Base-by-base conservation (phyloP, 2,329 filamentous ascomycete species). In the Colletotrichum tabaci region DNA sequence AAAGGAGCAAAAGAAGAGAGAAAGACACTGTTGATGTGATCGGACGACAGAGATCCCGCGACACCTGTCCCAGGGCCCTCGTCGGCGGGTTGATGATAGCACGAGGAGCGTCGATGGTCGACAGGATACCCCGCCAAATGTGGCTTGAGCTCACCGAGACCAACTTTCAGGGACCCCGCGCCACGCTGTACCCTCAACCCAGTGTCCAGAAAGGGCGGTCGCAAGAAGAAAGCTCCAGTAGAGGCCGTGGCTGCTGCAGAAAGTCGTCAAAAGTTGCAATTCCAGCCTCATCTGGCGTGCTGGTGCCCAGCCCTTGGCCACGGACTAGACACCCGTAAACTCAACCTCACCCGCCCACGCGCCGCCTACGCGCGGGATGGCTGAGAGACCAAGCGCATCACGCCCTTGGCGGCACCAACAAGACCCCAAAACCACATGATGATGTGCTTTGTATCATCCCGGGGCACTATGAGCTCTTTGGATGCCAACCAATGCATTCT, bases 251-350 rank as follows among this genome's bases (percentile, higher is more conserved):
- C 42, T 26, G 50, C 61, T 57, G 66, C 66, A 68, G 66, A 21
- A 23, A 38, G 40, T 53, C n/a, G 40, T 60, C 61, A 52, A 68
- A 38, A 71, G 69, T 71, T 71, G 69, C 65, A 68, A 71, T 71
- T 30, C 46, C 69, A 49, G 65, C 69, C 65, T 63, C 64, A 38
- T 71, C 69, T 71, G 69, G 69, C 69, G 65, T 71, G 69, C 69
- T 71, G 58, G 69, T 30, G 58, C 69, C 69, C 26, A 71, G 69
- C 47, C 53, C 69, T 71, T 71, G 69, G 69, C 69, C 46, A n/a
- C 58, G 65, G 58, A 21, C 68, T 55, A 60, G 47, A n/a, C 40
- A 68, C 4, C 53, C 52, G 58, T 68, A 58, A 60, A 62, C 38
- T 63, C 30, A 15, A 62, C 52, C 23, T 58, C 26, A 30, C 26